phyloP scores from a whole-genome alignment of 768 basidiomycete genomes.

The Russula virescens region DNA sequence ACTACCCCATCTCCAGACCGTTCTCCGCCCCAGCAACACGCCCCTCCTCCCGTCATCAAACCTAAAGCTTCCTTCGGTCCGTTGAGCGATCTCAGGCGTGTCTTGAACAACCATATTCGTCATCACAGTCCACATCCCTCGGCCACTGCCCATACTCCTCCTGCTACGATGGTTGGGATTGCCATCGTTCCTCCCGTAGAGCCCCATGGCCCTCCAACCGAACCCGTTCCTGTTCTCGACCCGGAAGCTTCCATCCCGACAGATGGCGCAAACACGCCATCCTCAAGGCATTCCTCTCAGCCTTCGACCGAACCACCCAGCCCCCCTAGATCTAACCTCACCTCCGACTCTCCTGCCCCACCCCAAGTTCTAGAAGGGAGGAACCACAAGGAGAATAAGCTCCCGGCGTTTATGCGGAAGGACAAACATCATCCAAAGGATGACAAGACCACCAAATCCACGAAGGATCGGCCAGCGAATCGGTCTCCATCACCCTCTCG shows the following conservation, averaged over 20 bases:
- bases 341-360: not conserved
- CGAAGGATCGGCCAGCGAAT: slow-evolving; percentile 6
- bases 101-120: slow-evolving; percentile 87
- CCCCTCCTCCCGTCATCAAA: slow-evolving; percentile 21
- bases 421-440: slow-evolving; percentile 30
- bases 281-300: slow-evolving; percentile 26
- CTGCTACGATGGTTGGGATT: slow-evolving; percentile 25
- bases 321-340: slow-evolving; percentile 20
- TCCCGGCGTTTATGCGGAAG: slow-evolving; percentile 34
- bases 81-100: slow-evolving; percentile 89
- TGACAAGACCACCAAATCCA: slow-evolving; percentile 23
- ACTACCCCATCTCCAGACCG: slow-evolving; percentile 20
- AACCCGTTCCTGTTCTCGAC: slow-evolving; percentile 33
- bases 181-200: slow-evolving; percentile 31
- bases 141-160: slow-evolving; percentile 24
- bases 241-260: slow-evolving; percentile 35
- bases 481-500: slow-evolving; percentile 30
- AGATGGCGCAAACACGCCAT: slow-evolving; percentile 28
- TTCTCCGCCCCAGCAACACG: slow-evolving; percentile 14
- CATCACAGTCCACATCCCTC: slow-evolving; percentile 39
- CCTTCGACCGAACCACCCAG: slow-evolving; percentile 22
- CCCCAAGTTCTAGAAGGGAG: slow-evolving; percentile 18
- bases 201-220: slow-evolving; percentile 32
- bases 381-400: slow-evolving; percentile 27
- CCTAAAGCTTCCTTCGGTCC: slow-evolving; percentile 54